Conservation (phyloP, 371 early-diverging fungal species). For the Mucor indicus region DNA sequence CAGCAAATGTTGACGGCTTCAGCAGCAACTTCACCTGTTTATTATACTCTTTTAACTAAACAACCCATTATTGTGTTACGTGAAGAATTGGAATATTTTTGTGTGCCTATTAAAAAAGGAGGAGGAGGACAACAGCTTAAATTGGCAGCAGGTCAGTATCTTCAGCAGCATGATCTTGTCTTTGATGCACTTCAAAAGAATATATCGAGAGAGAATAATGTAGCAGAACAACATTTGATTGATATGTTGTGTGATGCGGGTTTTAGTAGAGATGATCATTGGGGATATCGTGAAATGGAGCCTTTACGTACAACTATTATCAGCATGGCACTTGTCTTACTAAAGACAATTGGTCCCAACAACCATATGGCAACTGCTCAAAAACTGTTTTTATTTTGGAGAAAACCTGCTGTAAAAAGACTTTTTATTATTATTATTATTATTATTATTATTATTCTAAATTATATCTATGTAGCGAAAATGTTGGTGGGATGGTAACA, state of each 20-base stretch:
- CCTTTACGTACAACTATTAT: slow-evolving; percentile 58
- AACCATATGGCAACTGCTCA: slow-evolving; percentile 70
- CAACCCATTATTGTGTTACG: slow-evolving; percentile 66
- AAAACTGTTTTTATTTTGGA: slow-evolving; percentile 72
- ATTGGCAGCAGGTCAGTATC: slow-evolving; percentile 55
- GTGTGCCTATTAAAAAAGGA: slow-evolving; percentile 42
- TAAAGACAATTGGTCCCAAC: slow-evolving; percentile 70
- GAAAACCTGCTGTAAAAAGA: slow-evolving; percentile 67
- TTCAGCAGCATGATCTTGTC: slow-evolving; percentile 57
- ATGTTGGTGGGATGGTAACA: slow-evolving; percentile 81
- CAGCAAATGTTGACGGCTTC: slow-evolving; percentile 15
- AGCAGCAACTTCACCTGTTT: slow-evolving; percentile 31
- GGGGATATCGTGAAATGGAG: slow-evolving; percentile 73
- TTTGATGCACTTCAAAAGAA: slow-evolving; percentile 70
- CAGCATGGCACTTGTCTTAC: slow-evolving; percentile 61
- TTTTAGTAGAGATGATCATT: slow-evolving; percentile 60
- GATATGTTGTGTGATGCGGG: slow-evolving; percentile 81
- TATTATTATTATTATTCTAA: too few species aligned
- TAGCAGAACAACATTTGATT: slow-evolving; percentile 75
- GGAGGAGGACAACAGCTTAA: slow-evolving; percentile 38
- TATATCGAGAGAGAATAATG: slow-evolving; percentile 66
- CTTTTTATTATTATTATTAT: neutral
- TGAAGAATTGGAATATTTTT: slow-evolving; percentile 60
- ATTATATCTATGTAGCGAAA: slow-evolving; percentile 51
- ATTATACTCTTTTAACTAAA: slow-evolving; percentile 62